Base-by-base conservation (phyloP, 164 flowering plant species). In the Nymphaea colorata region DNA sequence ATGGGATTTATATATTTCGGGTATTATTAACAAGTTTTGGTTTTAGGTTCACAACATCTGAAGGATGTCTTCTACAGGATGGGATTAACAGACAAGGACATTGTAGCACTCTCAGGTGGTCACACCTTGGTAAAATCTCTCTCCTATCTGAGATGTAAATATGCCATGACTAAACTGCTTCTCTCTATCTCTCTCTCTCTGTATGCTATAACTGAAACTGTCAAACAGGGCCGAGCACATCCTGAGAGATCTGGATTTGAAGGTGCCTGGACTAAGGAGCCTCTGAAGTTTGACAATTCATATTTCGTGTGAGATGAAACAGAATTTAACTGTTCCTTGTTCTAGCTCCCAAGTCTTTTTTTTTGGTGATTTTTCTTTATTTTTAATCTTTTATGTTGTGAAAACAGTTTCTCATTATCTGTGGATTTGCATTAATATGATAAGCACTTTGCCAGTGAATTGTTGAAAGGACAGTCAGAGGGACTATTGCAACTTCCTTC, bases 11-110 rank as follows among this genome's bases (percentile, higher is more conserved):
- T 6, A n/a, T 7, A 7, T 12, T 12, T 47, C 12, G 7, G 12
- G 12, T 47, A 7, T 47, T 45, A 47, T 12, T 47, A 47, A 47
- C 12, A 47, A 6, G 55, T 47, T 47, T 66, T 79, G 76, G 14
- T 62, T 67, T 64, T 66, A 93, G 98, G 96, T 73, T 78, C 71
- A 41, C 79, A 79, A 43, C 98, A 93, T 83, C 81, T 91, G 69
- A 83, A 74, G 77, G 90, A 88, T 44, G 66, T 89, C 47, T 91
- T 93, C 64, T 83, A 84, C 66, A 76, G 97, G 59, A 93, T 93
- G 98, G 98, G 98, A 44, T 76, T 91, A 16, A 77, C 94, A 64
- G 95, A 89, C 81, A 87, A 91, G 78, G 98, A 91, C 77, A 91
- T 93, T 59, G 96, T 91, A 63, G 97, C 93, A 68, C 76, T 93